These are phyloP conservation scores for Arthromyces matolae DNA, from an alignment of 768 basidiomycete species.

Conservation along the genomic window DNA sequence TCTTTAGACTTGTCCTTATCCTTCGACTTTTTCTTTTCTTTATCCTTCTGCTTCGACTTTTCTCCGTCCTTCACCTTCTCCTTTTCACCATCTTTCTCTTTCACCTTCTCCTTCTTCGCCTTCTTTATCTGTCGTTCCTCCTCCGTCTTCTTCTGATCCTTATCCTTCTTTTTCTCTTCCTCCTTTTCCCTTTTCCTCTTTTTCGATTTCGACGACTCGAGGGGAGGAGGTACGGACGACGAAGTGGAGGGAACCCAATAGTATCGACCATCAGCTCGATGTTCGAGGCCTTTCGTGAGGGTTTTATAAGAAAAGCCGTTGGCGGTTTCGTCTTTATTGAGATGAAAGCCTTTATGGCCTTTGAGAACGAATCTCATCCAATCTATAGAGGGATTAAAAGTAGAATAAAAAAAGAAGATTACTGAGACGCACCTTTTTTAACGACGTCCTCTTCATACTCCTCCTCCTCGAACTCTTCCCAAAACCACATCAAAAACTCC, in stretches of 20 bases:
- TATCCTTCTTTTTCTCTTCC: background rate
- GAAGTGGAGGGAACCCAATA: background rate
- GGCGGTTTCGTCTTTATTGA: constrained; percentile 31
- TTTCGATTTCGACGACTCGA: background rate
- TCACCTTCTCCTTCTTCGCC: background rate
- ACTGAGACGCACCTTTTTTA: constrained; percentile 29
- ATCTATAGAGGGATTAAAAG: constrained; percentile 19
- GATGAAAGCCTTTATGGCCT: constrained; percentile 38
- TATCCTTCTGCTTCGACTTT: background rate
- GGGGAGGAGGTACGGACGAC: too few relatives aligned
- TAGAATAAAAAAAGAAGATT: background rate
- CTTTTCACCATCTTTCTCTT: background rate
- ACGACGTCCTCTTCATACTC: constrained; percentile 37
- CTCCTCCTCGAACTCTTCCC: constrained; percentile 39
- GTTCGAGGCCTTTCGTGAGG: background rate
- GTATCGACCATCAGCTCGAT: background rate
- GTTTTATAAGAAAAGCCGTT: background rate
- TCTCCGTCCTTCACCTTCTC: background rate
- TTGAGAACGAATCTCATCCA: constrained; percentile 37
- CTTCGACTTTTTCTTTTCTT: background rate
- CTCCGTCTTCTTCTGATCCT: too few relatives aligned
- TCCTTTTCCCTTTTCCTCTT: background rate
- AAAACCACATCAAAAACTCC: constrained; percentile 35
- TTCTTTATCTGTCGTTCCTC: too few relatives aligned
- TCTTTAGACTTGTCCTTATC: background rate